Evolutionary conservation across 768 basidiomycete genomes (phyloP), one percentile per base, ranked within the genome.

Genomic region (Collybiopsis confluens): DNA sequence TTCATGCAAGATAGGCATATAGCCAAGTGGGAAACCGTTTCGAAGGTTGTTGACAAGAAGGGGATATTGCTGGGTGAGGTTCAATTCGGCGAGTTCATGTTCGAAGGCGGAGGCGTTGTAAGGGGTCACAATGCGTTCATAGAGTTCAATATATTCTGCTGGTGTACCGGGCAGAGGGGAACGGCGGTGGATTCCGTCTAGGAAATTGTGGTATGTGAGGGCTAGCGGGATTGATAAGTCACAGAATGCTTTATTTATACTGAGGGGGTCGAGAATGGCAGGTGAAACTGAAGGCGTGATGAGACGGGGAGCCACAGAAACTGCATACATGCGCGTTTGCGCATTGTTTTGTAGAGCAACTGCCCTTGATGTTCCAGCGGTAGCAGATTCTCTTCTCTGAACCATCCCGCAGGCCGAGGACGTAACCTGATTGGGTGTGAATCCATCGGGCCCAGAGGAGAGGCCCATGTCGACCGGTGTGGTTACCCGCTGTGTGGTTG

Each of bases 11-110:
- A 6, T 1, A 1, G 70, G 66, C 59, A 74, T 69, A 2, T 58
- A 37, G 1, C 71, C 70, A 2, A 74, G 52, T 0, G 67, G 68
- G 48, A 74, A 74, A 1, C 71, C 68, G 9, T 60, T 7, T 0
- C 54, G 52, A 1, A 76, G 60, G 18, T 70, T 71, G 4, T 47
- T 1, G 6, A 62, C 44, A 1, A 76, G 62, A 1, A 58, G 9
- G 0, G 71, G 72, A 28, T 73, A 73, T 26, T 36, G 2, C 0
- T 49, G 1, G 1, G 43, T 26, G 4, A 73, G 62, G 10, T 63
- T 44, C 37, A 61, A 59, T 27, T 59, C 62, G 1, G n/a, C 1
- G 2, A 72, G 61, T 24, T 63, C 40, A 0, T 7, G 16, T 15
- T 61, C 56, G 40, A 73, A 72, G 7, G 65, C 64, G 16, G 59